Evolutionary conservation across 148 eudicot species (phyloP).

Genomic region (Cornus kousa): DNA sequence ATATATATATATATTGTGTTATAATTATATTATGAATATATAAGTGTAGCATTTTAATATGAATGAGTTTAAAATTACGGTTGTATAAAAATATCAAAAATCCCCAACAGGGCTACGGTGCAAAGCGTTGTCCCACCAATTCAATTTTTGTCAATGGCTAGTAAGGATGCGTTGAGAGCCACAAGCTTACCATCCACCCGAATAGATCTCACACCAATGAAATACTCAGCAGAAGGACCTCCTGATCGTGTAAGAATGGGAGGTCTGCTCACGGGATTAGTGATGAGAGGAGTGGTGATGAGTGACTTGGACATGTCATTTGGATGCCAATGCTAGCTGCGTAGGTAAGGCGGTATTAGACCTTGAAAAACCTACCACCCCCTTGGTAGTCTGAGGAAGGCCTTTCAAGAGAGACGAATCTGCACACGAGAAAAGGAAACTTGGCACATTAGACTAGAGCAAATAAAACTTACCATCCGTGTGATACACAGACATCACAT

Average conservation of each 20-base stretch:
- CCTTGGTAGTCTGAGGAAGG: slow-evolving; percentile 9
- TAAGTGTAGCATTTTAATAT: too few relatives aligned
- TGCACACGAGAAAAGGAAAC: too few relatives aligned
- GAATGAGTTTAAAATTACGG: too few relatives aligned
- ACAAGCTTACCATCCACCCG: slow-evolving; percentile 15
- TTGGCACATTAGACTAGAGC: too few relatives aligned
- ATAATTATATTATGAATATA: too few relatives aligned
- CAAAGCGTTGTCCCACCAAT: slow-evolving; percentile 36
- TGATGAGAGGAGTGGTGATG: slow-evolving; percentile 19
- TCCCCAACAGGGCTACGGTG: too few relatives aligned
- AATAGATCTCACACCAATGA: slow-evolving; percentile 26
- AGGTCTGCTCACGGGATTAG: slow-evolving; percentile 11
- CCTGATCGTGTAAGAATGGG: slow-evolving; percentile 9
- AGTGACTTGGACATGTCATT: slow-evolving; percentile 9
- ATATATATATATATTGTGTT: too few relatives aligned
- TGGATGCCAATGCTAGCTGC: slow-evolving; percentile 27
- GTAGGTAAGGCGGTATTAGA: slow-evolving; percentile 16
- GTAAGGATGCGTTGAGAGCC: slow-evolving; percentile 15
- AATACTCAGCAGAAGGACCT: slow-evolving; percentile 24
- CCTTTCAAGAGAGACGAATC: too few relatives aligned
- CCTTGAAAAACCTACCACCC: slow-evolving; percentile 28
- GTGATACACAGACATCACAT: too few relatives aligned
- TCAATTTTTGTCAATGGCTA: slow-evolving; percentile 18
- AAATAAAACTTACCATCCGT: too few relatives aligned
- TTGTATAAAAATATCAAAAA: too few relatives aligned